These are phyloP conservation scores for Mollisiaceae sp. DNA, from an alignment of 2,329 filamentous ascomycete species.

Conservation along the genomic window DNA sequence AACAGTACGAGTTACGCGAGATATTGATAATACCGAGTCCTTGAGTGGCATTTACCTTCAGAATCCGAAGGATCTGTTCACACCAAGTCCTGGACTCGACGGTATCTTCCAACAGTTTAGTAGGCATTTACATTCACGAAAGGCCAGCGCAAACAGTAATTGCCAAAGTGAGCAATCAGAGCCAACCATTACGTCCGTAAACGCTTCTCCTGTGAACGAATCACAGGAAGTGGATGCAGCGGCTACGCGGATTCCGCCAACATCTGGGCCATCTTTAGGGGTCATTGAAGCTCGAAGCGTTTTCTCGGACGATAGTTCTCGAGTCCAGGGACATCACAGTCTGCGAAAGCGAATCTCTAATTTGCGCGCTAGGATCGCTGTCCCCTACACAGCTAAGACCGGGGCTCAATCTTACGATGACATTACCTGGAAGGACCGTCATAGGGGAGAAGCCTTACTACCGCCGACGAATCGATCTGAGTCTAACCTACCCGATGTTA, in stretches of 20 bases:
- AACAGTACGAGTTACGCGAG: slow-evolving; percentile 39
- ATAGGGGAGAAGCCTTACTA: slow-evolving; percentile 15
- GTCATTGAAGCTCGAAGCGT: slow-evolving; percentile 42
- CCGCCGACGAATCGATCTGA: slow-evolving; percentile 29
- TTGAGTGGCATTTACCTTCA: slow-evolving; percentile 36
- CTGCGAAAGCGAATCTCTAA: slow-evolving; percentile 39
- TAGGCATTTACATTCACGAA: slow-evolving; percentile 37
- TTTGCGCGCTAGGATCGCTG: slow-evolving; percentile 35
- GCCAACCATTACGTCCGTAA: slow-evolving; percentile 15
- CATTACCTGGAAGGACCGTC: slow-evolving; percentile 35
- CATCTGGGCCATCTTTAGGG: slow-evolving; percentile 24
- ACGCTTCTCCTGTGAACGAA: neutral
- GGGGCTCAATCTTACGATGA: slow-evolving; percentile 40
- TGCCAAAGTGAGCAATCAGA: slow-evolving; percentile 12
- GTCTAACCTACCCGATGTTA: slow-evolving; percentile 31
- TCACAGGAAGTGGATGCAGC: neutral
- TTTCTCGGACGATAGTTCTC: slow-evolving; percentile 47
- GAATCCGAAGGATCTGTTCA: slow-evolving; percentile 42
- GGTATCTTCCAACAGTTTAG: slow-evolving; percentile 41
- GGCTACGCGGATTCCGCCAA: neutral
- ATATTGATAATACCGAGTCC: slow-evolving; percentile 29
- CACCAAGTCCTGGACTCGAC: slow-evolving; percentile 36
- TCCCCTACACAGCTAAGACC: slow-evolving; percentile 34
- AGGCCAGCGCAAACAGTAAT: slow-evolving; percentile 32
- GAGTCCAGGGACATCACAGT: slow-evolving; percentile 28